These are phyloP conservation scores for Chlamydomonas sp. DNA, from an alignment of 139 green algal genomes.

Conservation along the genomic window DNA sequence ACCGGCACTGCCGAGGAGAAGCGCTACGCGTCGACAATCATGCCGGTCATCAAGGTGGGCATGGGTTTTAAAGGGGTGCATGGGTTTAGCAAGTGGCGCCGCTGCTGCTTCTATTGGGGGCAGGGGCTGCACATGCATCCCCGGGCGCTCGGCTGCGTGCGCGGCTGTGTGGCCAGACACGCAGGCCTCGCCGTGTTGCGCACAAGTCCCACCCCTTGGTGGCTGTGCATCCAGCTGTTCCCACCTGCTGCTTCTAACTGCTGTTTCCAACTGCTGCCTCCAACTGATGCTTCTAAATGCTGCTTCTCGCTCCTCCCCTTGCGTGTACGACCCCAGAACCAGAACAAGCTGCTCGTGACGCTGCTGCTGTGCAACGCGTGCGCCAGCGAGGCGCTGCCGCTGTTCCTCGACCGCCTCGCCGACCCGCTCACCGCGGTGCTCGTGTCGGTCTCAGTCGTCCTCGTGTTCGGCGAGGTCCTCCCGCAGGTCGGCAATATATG, in stretches of 20 bases:
- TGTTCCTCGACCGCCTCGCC: slow-evolving; percentile 62
- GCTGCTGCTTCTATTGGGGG: neutral
- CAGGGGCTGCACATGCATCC: neutral
- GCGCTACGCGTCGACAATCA: slow-evolving; percentile 34
- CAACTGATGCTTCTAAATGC: slow-evolving; percentile 15
- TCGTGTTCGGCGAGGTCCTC: slow-evolving; percentile 70
- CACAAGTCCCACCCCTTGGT: neutral
- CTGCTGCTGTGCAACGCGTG: slow-evolving; percentile 64
- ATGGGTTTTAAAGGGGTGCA: no score
- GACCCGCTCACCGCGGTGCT: slow-evolving; percentile 43
- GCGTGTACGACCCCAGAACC: slow-evolving; percentile 36
- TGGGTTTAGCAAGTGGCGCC: no score
- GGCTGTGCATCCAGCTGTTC: no score
- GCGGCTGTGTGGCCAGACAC: neutral
- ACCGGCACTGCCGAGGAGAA: slow-evolving; percentile 44
- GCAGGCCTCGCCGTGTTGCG: no score
- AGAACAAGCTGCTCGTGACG: slow-evolving; percentile 60
- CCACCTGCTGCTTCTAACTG: no score
- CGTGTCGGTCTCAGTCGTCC: slow-evolving; percentile 64
- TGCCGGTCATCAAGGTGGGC: slow-evolving; percentile 24
- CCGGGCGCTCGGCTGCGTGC: neutral
- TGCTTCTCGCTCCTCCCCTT: neutral
- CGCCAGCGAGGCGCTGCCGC: slow-evolving; percentile 54
- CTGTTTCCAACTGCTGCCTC: no score
- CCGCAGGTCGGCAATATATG: slow-evolving; percentile 18